Evolutionary conservation across 1,139 yeast species (phyloP).

Genomic region (Diutina rugosa): DNA sequence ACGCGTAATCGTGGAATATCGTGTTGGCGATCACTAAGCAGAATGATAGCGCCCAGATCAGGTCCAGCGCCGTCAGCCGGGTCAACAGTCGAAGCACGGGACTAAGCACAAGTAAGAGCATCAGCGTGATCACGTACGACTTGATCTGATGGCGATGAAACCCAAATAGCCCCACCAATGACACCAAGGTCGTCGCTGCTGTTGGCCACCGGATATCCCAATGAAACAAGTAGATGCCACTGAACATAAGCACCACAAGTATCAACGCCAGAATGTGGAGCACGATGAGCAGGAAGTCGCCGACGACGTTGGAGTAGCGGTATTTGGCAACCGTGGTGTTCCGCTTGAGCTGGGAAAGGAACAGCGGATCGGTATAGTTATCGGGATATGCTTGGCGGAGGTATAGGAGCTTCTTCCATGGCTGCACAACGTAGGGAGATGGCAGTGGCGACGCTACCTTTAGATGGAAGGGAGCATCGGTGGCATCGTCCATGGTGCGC

Average conservation of each 20-base stretch:
- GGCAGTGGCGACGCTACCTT: not conserved
- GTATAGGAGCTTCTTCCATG: constrained; percentile 86
- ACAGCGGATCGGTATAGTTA: constrained; percentile 74
- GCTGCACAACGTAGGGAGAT: constrained; percentile 5
- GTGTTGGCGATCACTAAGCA: constrained; percentile 63
- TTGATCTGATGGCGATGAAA: constrained; percentile 19
- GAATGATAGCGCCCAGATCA: constrained; percentile 86
- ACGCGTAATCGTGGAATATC: constrained; percentile 53
- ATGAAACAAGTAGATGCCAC: constrained; percentile 34
- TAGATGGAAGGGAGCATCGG: not conserved
- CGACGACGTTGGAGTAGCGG: constrained; percentile 45
- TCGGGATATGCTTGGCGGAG: constrained; percentile 81
- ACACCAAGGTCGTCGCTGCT: constrained; percentile 12
- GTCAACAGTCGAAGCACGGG: constrained; percentile 87
- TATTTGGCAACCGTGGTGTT: constrained; percentile 65
- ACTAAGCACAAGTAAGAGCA: constrained; percentile 64
- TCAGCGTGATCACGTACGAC: constrained; percentile 54
- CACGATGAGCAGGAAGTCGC: constrained; percentile 59
- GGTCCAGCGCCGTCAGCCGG: constrained; percentile 80
- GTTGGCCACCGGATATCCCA: constrained; percentile 34
- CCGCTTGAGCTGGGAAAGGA: constrained; percentile 64
- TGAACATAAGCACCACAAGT: constrained; percentile 48
- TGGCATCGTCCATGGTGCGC: not conserved
- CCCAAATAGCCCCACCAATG: constrained; percentile 17
- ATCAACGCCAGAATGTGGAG: constrained; percentile 52